Evolutionary conservation across 2,329 filamentous ascomycete genomes (phyloP).

Genomic region (Leptodontidium sp.): DNA sequence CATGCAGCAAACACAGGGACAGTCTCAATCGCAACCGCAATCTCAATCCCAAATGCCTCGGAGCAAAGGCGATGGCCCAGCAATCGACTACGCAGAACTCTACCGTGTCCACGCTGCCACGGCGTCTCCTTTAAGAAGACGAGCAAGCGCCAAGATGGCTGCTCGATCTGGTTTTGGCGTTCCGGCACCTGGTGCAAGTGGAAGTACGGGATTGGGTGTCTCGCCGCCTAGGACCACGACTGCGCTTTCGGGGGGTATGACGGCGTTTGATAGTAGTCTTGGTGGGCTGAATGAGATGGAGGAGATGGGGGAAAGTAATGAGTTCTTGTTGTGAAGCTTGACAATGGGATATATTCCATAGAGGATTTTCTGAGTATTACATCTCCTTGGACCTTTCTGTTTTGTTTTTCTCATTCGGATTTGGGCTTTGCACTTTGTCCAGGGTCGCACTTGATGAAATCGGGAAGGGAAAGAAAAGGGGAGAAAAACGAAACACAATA

Average conservation of each 20-base stretch:
- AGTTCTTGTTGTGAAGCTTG: background rate
- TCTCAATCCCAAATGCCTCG: background rate
- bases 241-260: background rate
- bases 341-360: too few species aligned
- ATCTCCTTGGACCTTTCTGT: too few species aligned
- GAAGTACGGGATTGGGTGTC: slow-evolving; percentile 15
- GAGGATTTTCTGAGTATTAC: too few species aligned
- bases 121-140: slow-evolving; percentile 34
- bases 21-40: slow-evolving; percentile 1
- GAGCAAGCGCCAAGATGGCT: slow-evolving; percentile 26
- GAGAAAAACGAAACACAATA: too few species aligned
- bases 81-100: slow-evolving; percentile 34
- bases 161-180: slow-evolving; percentile 14
- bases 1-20: background rate
- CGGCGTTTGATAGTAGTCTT: background rate
- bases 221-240: slow-evolving; percentile 24
- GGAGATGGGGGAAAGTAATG: background rate
- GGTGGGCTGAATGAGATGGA: background rate
- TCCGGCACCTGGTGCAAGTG: background rate
- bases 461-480: too few species aligned
- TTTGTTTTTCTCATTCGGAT: too few species aligned
- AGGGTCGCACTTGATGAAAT: too few species aligned
- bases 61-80: slow-evolving; percentile 21
- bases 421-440: too few species aligned
- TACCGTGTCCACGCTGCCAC: slow-evolving; percentile 36